These are phyloP conservation scores for Geranium incanum DNA, from an alignment of 441 rosid species.

Conservation along the genomic window DNA sequence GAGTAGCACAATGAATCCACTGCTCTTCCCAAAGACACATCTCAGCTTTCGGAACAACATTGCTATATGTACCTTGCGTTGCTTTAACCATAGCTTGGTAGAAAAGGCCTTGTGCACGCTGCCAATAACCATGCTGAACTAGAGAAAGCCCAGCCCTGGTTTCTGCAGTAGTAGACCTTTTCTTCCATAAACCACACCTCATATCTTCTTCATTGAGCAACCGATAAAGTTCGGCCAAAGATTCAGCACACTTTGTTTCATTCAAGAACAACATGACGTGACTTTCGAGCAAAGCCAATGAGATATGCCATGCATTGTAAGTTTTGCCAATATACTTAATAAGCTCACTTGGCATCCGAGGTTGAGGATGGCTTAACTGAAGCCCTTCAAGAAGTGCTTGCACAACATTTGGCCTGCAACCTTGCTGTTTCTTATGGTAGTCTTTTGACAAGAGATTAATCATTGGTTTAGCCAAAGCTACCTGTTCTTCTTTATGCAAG, in stretches of 20 bases:
- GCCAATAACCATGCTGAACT: constrained; percentile 98
- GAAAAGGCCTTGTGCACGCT: constrained; percentile 87
- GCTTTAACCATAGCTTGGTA: constrained; percentile 96
- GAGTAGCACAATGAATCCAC: constrained; percentile 88
- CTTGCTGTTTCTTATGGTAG: constrained; percentile 95
- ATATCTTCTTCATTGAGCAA: constrained; percentile 94
- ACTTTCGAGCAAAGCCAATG: constrained; percentile 83
- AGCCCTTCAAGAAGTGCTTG: constrained; percentile 99
- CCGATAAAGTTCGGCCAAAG: constrained; percentile 90
- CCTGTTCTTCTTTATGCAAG: constrained; percentile 77
- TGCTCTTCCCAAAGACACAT: constrained; percentile 99
- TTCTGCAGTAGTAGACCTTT: constrained; percentile 80
- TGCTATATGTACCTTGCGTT: constrained; percentile 95
- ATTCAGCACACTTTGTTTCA: constrained; percentile 88
- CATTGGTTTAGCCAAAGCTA: constrained; percentile 83
- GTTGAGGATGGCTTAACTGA: constrained; percentile 98
- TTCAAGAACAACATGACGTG: constrained; percentile 69
- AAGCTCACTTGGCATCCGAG: constrained; percentile 96
- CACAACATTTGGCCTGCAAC: constrained; percentile 88
- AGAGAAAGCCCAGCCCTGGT: constrained; percentile 93
- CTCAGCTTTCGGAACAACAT: constrained; percentile 92
- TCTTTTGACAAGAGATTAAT: constrained; percentile 73
- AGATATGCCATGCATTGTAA: constrained; percentile 96
- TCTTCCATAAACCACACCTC: constrained; percentile 99
- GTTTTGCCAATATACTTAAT: constrained; percentile 95